Evolutionary conservation across 1,284 basidiomycete species (phyloP), one percentile per base, ranked within the genome.

Genomic region (Fomitopsis pinicola): DNA sequence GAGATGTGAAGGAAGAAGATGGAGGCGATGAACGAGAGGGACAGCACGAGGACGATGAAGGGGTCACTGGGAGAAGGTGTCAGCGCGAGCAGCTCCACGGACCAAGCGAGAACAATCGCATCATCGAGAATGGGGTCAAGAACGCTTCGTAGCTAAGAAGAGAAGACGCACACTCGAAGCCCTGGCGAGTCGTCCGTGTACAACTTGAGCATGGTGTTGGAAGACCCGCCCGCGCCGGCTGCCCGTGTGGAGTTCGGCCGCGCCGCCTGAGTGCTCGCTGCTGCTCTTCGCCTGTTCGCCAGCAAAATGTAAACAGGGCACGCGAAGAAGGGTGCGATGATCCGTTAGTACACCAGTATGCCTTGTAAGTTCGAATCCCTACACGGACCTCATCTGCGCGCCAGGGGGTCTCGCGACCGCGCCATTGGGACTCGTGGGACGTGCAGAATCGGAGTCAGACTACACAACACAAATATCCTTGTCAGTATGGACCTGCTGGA

Each of bases 1-100:
- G 95, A 91, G 75, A 99, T 97, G 78, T 99, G 97, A 54, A 99
- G 91, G 87, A 96, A 95, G 85, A 99, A 98, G 74, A 99, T 98
- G 62, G 95, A 97, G 61, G 90, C 95, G 78, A 99, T 98, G 84
- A 99, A 99, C 38, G 94, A 95, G 64, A 99, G 87, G 28, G 97
- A 97, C 46, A 99, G 88, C 66, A 98, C 93, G 64, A 98, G 88
- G 66, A 98, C 96, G 68, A 98, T 96, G 79, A 96, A 98, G 6
- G 97, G 97, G 78, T 99, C 97, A 67, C 95, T 98, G 72, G 42
- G 66, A 60, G 50, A 40, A 19, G 30, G 10, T n/a, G 35, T 46
- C 57, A 48, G 42, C 36, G 7, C 28, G 46, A 48, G n/a, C 46
- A 48, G 17, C 26, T n/a, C 26, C 33, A 58, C 35, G 57, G 46